Evolutionary conservation across 148 eudicot genomes (phyloP).

Genomic region (Diospyros lotus): DNA sequence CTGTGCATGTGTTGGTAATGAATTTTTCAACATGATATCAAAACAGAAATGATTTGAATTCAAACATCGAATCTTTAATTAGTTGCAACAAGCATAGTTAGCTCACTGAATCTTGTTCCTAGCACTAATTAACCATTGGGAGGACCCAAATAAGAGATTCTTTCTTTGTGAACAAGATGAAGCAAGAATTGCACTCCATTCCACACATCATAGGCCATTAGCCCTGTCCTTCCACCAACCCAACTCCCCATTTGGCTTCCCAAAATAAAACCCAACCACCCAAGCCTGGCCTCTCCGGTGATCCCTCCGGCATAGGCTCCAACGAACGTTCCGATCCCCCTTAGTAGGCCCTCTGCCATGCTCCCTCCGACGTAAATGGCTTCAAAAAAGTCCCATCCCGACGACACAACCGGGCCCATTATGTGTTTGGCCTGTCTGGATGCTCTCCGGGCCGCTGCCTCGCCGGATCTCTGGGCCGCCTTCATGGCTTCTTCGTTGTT

Average conservation of each 20-base stretch:
- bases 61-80: too few species aligned
- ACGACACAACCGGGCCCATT: constrained; percentile 42
- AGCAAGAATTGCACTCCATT: constrained; percentile 31
- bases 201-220: constrained; percentile 46
- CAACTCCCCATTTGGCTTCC: constrained; percentile 58
- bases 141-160: too few species aligned
- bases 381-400: constrained; percentile 55
- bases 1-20: too few species aligned
- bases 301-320: constrained; percentile 43
- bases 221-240: constrained; percentile 48
- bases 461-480: constrained; percentile 24
- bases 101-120: too few species aligned
- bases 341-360: constrained; percentile 31
- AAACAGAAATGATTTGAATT: too few species aligned
- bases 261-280: constrained; percentile 39
- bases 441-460: constrained; percentile 39
- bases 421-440: constrained; percentile 32
- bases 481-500: constrained; percentile 19
- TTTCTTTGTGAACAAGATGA: constrained; percentile 6
- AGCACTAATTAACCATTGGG: too few species aligned
- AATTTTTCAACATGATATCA: too few species aligned
- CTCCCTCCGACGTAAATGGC: constrained; percentile 40
- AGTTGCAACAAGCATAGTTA: too few species aligned
- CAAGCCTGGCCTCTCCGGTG: constrained; percentile 34
- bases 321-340: constrained; percentile 43